A percentile compares a stretch with the other conserved stretches of the same genome.
Conservation (phyloP, 768 basidiomycete genomes). For the Tricholoma bakamatsutake region DNA sequence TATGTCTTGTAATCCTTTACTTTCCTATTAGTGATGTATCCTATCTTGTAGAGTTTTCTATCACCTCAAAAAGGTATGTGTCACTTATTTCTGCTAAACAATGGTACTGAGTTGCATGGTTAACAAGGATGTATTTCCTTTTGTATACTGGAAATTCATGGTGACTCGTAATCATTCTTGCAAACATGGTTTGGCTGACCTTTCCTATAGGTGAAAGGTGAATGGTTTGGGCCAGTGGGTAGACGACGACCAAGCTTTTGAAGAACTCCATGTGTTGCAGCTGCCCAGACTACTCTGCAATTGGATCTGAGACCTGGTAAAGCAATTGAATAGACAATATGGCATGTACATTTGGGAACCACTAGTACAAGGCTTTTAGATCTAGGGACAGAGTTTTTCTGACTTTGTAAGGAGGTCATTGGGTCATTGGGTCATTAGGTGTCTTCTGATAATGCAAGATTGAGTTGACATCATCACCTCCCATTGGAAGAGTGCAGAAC, state of each 20-base stretch:
- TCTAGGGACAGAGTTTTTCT: no score
- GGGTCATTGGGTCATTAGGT: no score
- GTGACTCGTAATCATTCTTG: constrained; percentile 25
- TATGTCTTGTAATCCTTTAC: constrained; percentile 23
- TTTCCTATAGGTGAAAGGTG: constrained; percentile 31
- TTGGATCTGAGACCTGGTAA: no score
- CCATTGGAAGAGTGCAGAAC: no score
- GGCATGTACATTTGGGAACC: no score
- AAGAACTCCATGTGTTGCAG: not conserved
- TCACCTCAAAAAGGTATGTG: constrained; percentile 73
- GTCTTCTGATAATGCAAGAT: no score
- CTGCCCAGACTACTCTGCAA: no score
- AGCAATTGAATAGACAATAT: no score
- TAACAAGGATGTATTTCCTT: constrained; percentile 59
- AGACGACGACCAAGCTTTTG: constrained; percentile 25
- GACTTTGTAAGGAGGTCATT: no score
- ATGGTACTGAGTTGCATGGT: constrained; percentile 3
- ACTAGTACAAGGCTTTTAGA: no score
- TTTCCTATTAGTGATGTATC: not conserved
- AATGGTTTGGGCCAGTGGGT: constrained; percentile 38
- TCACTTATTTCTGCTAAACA: not conserved
- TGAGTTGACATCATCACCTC: no score
- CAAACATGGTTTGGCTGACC: constrained; percentile 6
- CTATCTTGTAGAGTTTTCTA: constrained; percentile 59
- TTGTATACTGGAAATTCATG: constrained; percentile 74